phyloP scores from a whole-genome alignment of 495 filamentous ascomycete species.

The Penicillium turbatum region DNA sequence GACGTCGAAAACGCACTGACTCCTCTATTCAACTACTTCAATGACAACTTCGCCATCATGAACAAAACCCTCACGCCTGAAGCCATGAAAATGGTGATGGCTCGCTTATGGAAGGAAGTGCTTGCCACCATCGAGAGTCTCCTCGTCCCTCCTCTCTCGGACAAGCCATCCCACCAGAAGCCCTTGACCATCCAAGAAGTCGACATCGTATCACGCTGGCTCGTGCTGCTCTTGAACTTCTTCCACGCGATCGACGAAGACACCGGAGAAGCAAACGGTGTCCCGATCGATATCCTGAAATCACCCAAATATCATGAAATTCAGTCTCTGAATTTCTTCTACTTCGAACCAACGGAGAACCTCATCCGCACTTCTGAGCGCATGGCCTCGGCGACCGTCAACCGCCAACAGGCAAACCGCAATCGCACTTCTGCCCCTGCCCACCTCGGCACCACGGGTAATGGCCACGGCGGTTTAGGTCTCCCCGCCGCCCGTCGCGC shows the following conservation, averaged over 20 bases:
- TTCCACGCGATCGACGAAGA: slow-evolving; percentile 89
- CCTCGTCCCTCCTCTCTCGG: slow-evolving; percentile 89
- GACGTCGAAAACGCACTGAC: slow-evolving; percentile 79
- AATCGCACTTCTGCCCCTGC: slow-evolving; percentile 74
- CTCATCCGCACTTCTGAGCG: slow-evolving; percentile 89
- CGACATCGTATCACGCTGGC: slow-evolving; percentile 93
- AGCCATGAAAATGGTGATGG: slow-evolving; percentile 97
- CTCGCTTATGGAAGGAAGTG: slow-evolving; percentile 95
- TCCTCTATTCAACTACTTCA: slow-evolving; percentile 93
- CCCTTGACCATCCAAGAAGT: slow-evolving; percentile 85
- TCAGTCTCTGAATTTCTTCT: slow-evolving; percentile 94
- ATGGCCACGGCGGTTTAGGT: slow-evolving; percentile 64
- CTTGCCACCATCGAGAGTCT: slow-evolving; percentile 84
- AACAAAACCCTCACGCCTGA: slow-evolving; percentile 88
- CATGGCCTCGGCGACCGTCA: slow-evolving; percentile 87
- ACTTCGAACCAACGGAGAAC: slow-evolving; percentile 88
- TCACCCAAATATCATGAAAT: slow-evolving; percentile 98
- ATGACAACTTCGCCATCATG: slow-evolving; percentile 99
- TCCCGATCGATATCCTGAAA: slow-evolving; percentile 85
- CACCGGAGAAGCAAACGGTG: slow-evolving; percentile 79
- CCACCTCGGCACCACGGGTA: slow-evolving; percentile 51
- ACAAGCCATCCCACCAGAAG: slow-evolving; percentile 87
- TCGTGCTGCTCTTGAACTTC: slow-evolving; percentile 87
- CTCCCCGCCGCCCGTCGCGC: slow-evolving; percentile 66
- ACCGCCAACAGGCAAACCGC: slow-evolving; percentile 61